Percentiles rank a stretch among this genome's conserved stretches.
Evolutionary conservation across 306 rosid species (phyloP).

Genomic region (Mimosa pudica): DNA sequence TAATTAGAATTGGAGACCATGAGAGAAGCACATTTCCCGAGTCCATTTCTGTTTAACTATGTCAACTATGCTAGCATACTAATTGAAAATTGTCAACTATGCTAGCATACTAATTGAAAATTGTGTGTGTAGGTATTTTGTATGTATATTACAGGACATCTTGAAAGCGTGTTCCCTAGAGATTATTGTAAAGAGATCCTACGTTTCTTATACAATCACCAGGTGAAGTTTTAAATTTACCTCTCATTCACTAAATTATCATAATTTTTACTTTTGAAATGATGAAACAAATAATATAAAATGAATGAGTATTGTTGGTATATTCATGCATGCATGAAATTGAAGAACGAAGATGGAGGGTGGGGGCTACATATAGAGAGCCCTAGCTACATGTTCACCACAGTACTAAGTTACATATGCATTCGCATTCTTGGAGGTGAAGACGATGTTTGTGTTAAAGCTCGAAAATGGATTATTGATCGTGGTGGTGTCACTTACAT

Average conservation of each 20-base stretch:
- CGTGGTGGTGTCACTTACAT: constrained; percentile 63
- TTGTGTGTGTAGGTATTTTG: constrained; percentile 50
- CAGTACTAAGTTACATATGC: constrained; percentile 57
- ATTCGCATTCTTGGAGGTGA: constrained; percentile 74
- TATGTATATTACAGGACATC: constrained; percentile 61
- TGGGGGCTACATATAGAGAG: constrained; percentile 86
- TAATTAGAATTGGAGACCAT: too few relatives aligned
- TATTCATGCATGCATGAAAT: constrained; percentile 33
- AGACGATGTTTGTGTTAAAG: constrained; percentile 66
- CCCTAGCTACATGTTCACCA: constrained; percentile 73
- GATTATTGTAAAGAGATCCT: constrained; percentile 67
- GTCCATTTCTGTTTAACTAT: too few relatives aligned
- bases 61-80: not conserved
- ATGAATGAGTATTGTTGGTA: not conserved
- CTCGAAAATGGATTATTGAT: constrained; percentile 70
- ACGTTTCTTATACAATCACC: constrained; percentile 49
- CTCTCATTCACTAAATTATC: not conserved
- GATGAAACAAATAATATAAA: not conserved
- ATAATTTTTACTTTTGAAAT: not conserved
- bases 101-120: not conserved
- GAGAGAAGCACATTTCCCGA: too few relatives aligned
- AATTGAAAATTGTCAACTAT: not conserved
- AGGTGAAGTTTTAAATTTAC: constrained; percentile 15
- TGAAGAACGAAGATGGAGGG: constrained; percentile 81
- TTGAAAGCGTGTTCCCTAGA: constrained; percentile 45